Evolutionary conservation across 495 filamentous ascomycete genomes (phyloP), one percentile per base, ranked within the genome.

Genomic region (Xylaria longipes): DNA sequence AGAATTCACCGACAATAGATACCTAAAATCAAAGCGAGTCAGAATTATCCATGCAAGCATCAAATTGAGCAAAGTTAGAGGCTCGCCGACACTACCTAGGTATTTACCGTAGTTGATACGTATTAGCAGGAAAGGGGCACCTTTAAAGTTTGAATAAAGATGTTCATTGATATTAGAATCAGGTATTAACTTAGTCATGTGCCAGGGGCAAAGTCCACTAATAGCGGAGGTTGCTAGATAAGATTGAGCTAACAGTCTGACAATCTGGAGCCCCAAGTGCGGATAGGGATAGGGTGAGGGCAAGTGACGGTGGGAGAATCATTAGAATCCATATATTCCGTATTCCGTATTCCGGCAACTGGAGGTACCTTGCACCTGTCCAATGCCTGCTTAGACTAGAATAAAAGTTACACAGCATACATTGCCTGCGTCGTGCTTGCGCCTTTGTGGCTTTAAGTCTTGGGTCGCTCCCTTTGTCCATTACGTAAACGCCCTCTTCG

Each of bases 261-360:
- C 57, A 61, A 45, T 63, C 37, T 45, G 37, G 60, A 63, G 60
- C 39, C 60, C 37, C 60, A 45, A 57, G 17, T 22, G 57, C 57
- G 57, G 57, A 60, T 58, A 37, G 48, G 48, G 27, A 56, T n/a
- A n/a, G n/a, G n/a, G 52, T 12, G 14, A 54, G 50, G 50, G n/a
- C 20, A n/a, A n/a, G 17, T n/a, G 20, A 39, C 11, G 37, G 37
- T 12, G 11, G 37, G 7, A 39, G 37, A 8, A 39, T 4, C 11
- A 39, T 39, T 39, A 39, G 6, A 39, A n/a, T n/a, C n/a, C n/a
- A n/a, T n/a, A n/a, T n/a, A n/a, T n/a, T n/a, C n/a, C n/a, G n/a
- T n/a, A n/a, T n/a, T n/a, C n/a, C n/a, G n/a, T n/a, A n/a, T n/a
- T n/a, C n/a, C n/a, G n/a, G n/a, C n/a, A n/a, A n/a, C n/a, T n/a